Evolutionary conservation across 108 stramenopile species (phyloP).

Genomic region (Pelagomonas calceolata): DNA sequence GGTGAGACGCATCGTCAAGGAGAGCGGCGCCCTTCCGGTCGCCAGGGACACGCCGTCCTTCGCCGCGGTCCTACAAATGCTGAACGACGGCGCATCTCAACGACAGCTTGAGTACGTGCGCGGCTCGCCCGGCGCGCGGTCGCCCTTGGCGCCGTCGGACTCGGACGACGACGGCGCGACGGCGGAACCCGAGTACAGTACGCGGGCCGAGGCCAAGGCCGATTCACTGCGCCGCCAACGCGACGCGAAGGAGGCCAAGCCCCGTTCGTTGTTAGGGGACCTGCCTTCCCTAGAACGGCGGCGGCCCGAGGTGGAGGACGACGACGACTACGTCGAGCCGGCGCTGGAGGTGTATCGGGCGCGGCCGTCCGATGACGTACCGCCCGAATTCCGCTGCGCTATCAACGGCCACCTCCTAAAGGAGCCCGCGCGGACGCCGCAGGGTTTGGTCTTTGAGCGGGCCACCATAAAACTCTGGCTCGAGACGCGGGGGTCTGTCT

Average conservation of each 20-base stretch:
- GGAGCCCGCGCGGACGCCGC: conserved; percentile 31
- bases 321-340: background rate
- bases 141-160: background rate
- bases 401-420: conserved; percentile 51
- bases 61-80: conserved; percentile 25
- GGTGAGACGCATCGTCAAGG: conserved; percentile 21
- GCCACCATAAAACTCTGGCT: conserved; percentile 41
- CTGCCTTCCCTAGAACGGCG: conserved; percentile 16
- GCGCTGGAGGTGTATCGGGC: conserved; percentile 21
- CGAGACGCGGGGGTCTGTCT: conserved; percentile 33
- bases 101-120: background rate
- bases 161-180: background rate
- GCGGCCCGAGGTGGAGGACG: no score
- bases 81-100: conserved; percentile 8
- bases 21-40: conserved; percentile 39
- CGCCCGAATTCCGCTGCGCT: conserved; percentile 33
- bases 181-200: background rate
- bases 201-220: background rate
- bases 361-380: background rate
- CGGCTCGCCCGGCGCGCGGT: background rate
- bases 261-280: conserved; percentile 19
- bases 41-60: conserved; percentile 36
- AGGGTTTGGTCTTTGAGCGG: conserved; percentile 32
- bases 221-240: conserved; percentile 8
- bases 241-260: conserved; percentile 6